Conservation (phyloP, 2,329 filamentous ascomycete genomes). For the Epichloe brachyelytri region DNA sequence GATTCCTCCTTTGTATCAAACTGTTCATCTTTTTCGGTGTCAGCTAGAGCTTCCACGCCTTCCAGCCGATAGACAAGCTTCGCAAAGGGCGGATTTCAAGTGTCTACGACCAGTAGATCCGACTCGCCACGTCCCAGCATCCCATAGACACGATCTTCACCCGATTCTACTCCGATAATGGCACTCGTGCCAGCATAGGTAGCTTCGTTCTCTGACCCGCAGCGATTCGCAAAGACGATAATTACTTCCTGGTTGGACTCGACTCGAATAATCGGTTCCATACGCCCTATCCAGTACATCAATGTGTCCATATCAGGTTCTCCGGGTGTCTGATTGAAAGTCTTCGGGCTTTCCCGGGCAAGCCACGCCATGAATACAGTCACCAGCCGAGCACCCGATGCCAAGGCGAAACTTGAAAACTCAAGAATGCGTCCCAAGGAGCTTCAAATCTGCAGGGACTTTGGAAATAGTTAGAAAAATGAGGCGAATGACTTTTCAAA, state of each 20-base stretch:
- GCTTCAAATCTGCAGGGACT: conserved; percentile 27
- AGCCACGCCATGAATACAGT: conserved; percentile 71
- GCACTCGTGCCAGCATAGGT: conserved; percentile 64
- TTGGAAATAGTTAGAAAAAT: background rate
- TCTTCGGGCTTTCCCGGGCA: conserved; percentile 38
- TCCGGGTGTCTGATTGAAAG: conserved; percentile 33
- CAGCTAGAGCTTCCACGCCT: background rate
- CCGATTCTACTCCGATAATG: conserved; percentile 52
- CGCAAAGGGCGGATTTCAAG: conserved; percentile 29
- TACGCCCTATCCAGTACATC: conserved; percentile 60
- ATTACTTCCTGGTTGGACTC: conserved; percentile 46
- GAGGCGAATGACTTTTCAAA: background rate
- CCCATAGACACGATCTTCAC: conserved; percentile 56
- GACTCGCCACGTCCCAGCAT: conserved; percentile 59
- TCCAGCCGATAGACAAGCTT: conserved; percentile 25
- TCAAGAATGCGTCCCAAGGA: conserved; percentile 27
- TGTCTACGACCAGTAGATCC: conserved; percentile 56
- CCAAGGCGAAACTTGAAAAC: conserved; percentile 42
- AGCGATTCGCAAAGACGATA: conserved; percentile 58
- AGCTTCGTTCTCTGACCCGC: conserved; percentile 50
- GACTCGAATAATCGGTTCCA: conserved; percentile 49
- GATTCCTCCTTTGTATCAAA: background rate
- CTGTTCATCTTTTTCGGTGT: background rate
- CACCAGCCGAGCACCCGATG: conserved; percentile 45
- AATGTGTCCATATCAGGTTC: conserved; percentile 62